Conservation (phyloP, 2,329 filamentous ascomycete genomes). For the Trichoderma breve region DNA sequence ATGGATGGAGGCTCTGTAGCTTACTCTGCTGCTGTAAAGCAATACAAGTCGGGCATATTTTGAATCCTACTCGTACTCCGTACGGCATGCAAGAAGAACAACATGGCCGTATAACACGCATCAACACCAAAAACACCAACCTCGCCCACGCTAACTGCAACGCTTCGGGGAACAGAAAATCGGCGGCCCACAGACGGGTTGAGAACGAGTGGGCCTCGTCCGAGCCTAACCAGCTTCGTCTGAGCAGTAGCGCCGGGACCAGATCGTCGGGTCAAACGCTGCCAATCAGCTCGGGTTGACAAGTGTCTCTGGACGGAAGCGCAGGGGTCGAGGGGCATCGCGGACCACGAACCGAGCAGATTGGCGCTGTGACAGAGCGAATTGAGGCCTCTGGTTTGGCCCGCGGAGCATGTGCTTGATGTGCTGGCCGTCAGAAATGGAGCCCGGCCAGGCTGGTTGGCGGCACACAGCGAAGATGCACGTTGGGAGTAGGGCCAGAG, state of each 20-base stretch:
- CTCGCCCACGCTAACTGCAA: neutral
- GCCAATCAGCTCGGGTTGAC: constrained; percentile 21
- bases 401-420: constrained; percentile 4
- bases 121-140: neutral
- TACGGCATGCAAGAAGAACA: neutral
- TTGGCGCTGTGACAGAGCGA: constrained; percentile 13
- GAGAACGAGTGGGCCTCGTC: constrained; percentile 25
- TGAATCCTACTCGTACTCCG: neutral
- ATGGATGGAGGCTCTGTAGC: neutral
- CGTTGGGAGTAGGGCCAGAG: neutral
- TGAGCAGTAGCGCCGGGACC: constrained; percentile 34
- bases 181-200: constrained; percentile 15
- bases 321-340: constrained; percentile 13
- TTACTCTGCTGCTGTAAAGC: neutral
- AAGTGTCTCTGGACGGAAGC: neutral
- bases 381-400: neutral
- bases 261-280: constrained; percentile 31
- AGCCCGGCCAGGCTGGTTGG: neutral
- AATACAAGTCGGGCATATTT: neutral
- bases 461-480: neutral
- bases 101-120: too few relatives aligned
- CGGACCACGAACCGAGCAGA: constrained; percentile 19
- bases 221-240: constrained; percentile 29
- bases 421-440: neutral
- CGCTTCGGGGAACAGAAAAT: constrained; percentile 2